phyloP scores from a whole-genome alignment of 345 rosid species.

The Eucalyptus caleyi region DNA sequence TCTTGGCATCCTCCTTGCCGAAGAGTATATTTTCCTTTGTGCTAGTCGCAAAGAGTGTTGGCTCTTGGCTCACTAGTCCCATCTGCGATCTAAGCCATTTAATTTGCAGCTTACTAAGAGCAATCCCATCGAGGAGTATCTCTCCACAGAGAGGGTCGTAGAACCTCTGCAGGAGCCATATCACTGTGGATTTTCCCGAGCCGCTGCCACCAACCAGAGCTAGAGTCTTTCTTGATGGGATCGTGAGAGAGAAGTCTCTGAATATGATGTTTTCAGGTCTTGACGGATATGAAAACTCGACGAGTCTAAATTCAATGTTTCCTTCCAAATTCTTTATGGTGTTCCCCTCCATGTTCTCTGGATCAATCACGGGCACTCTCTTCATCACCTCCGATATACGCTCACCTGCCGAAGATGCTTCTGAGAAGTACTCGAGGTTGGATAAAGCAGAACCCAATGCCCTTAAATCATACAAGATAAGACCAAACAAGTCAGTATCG shows the following conservation, averaged over 20 bases:
- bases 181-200: conserved; percentile 77
- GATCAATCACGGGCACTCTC: conserved; percentile 64
- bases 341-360: conserved; percentile 36
- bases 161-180: conserved; percentile 74
- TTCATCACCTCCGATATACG: conserved; percentile 47
- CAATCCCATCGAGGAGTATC: conserved; percentile 49
- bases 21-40: conserved; percentile 62
- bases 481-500: neutral
- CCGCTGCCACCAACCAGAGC: conserved; percentile 90
- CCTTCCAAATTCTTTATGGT: conserved; percentile 31
- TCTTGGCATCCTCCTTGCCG: conserved; percentile 52
- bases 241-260: conserved; percentile 32
- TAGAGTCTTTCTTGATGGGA: conserved; percentile 58
- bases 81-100: conserved; percentile 80
- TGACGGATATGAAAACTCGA: conserved; percentile 66
- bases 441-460: conserved; percentile 57
- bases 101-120: conserved; percentile 47
- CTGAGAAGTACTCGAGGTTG: conserved; percentile 56
- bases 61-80: conserved; percentile 75
- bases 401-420: conserved; percentile 53
- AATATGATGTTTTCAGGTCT: conserved; percentile 49
- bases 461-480: conserved; percentile 6
- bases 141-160: conserved; percentile 63
- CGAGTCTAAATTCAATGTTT: conserved; percentile 46
- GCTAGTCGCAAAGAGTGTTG: conserved; percentile 56